Conservation (phyloP, 148 eudicot genomes). For the Dysphania ambrosioides region DNA sequence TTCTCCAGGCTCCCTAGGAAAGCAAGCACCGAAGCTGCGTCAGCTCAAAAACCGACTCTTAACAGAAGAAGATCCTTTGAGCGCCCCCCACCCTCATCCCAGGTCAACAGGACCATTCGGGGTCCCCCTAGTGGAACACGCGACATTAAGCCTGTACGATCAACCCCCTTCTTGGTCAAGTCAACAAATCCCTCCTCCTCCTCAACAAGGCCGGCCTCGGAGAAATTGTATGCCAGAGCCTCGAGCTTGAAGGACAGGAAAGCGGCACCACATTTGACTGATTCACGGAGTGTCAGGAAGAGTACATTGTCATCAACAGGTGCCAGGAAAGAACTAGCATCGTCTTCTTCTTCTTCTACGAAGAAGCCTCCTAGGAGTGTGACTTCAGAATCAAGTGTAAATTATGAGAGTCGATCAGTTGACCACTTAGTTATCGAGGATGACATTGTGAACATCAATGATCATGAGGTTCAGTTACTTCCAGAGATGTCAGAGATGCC, state of each 20-base stretch:
- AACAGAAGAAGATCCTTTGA: conserved; percentile 48
- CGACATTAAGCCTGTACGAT: conserved; percentile 20
- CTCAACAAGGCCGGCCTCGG: conserved; percentile 13
- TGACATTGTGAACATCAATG: conserved; percentile 27
- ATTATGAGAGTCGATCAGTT: conserved; percentile 13
- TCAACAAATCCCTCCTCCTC: conserved; percentile 12
- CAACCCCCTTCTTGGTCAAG: conserved; percentile 30
- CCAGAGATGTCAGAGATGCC: conserved; percentile 52
- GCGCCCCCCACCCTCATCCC: conserved; percentile 35
- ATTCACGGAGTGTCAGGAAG: conserved; percentile 17
- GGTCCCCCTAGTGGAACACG: background rate
- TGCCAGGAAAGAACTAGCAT: conserved; percentile 5
- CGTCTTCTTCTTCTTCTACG: background rate
- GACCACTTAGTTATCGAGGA: conserved; percentile 26
- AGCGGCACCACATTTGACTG: conserved; percentile 11
- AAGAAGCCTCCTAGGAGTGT: conserved; percentile 37
- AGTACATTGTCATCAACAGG: conserved; percentile 15
- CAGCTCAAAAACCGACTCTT: conserved; percentile 19
- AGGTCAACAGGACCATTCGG: conserved; percentile 22
- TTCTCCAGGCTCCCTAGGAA: conserved; percentile 25
- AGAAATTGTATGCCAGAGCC: conserved; percentile 19
- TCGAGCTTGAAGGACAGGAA: conserved; percentile 21
- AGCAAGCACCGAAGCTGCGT: conserved; percentile 12
- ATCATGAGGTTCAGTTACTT: conserved; percentile 33
- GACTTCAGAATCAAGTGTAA: conserved; percentile 30